Conservation (phyloP, 352 stramenopile species). For the Thalassiosira exigua region DNA sequence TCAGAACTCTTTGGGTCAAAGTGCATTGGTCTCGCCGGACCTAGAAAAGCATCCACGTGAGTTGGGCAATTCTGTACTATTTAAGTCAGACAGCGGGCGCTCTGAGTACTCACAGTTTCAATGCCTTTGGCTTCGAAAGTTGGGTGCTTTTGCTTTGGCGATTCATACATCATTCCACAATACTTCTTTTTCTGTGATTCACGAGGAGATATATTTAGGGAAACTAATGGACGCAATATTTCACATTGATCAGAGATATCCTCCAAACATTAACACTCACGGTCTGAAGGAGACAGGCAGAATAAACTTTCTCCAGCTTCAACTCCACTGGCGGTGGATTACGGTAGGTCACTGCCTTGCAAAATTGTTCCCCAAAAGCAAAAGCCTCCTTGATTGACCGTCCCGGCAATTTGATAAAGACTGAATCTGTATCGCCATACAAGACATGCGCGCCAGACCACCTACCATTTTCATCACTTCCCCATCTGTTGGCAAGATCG, state of each 20-base stretch:
- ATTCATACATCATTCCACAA: conserved; percentile 86
- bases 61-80: too few species aligned
- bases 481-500: conserved; percentile 87
- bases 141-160: conserved; percentile 67
- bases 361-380: conserved; percentile 85
- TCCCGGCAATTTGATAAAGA: conserved; percentile 97
- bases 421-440: conserved; percentile 96
- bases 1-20: conserved; percentile 81
- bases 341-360: conserved; percentile 73
- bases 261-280: conserved; percentile 31
- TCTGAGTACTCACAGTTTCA: conserved; percentile 84
- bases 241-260: too few species aligned
- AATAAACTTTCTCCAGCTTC: conserved; percentile 86
- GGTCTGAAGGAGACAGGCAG: conserved; percentile 80
- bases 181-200: conserved; percentile 83
- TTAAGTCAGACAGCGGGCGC: too few species aligned
- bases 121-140: conserved; percentile 85
- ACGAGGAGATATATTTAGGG: too few species aligned
- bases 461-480: conserved; percentile 78
- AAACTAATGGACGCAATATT: too few species aligned
- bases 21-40: conserved; percentile 81
- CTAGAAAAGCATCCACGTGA: too few species aligned
- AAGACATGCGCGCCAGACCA: conserved; percentile 75
- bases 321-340: conserved; percentile 83
- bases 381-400: conserved; percentile 93